Conservation (phyloP, 352 stramenopile species). For the Pseudoperonospora humuli region DNA sequence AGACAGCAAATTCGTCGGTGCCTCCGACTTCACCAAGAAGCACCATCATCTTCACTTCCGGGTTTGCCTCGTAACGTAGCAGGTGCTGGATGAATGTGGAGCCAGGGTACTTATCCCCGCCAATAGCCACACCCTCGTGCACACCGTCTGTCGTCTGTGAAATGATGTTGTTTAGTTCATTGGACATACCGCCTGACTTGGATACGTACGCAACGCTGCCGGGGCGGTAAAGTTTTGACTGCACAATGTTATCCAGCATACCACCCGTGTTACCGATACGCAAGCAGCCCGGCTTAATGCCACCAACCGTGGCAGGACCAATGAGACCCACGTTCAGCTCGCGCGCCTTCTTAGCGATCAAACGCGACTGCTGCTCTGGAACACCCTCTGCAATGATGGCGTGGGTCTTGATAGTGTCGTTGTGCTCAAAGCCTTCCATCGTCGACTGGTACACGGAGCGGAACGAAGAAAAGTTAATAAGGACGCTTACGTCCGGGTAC, state of each 20-base stretch:
- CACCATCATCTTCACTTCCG: conserved; percentile 94
- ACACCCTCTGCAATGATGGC: conserved; percentile 97
- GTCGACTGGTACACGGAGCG: conserved; percentile 93
- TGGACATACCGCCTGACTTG: conserved; percentile 96
- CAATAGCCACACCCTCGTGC: conserved; percentile 92
- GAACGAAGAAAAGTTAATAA: conserved; percentile 98
- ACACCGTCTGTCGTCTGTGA: conserved; percentile 93
- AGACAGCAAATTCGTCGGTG: conserved; percentile 95
- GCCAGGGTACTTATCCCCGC: conserved; percentile 94
- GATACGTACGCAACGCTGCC: conserved; percentile 95
- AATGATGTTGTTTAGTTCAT: conserved; percentile 98
- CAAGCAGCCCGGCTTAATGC: conserved; percentile 95
- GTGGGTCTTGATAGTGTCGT: conserved; percentile 91
- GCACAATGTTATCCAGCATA: conserved; percentile 98
- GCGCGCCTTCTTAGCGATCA: conserved; percentile 90
- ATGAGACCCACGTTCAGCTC: conserved; percentile 92
- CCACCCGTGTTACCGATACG: conserved; percentile 96
- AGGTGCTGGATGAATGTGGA: conserved; percentile 96
- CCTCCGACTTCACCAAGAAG: conserved; percentile 94
- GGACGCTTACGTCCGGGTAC: conserved; percentile 89
- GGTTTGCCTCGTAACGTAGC: conserved; percentile 93
- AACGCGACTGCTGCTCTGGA: conserved; percentile 90
- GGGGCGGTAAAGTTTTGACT: conserved; percentile 94
- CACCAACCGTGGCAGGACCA: conserved; percentile 93
- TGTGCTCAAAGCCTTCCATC: conserved; percentile 92